Percentiles rank a stretch among this genome's conserved stretches.
Evolutionary conservation across 2,329 filamentous ascomycete genomes (phyloP).

Genomic region (Epichloe glyceriae): DNA sequence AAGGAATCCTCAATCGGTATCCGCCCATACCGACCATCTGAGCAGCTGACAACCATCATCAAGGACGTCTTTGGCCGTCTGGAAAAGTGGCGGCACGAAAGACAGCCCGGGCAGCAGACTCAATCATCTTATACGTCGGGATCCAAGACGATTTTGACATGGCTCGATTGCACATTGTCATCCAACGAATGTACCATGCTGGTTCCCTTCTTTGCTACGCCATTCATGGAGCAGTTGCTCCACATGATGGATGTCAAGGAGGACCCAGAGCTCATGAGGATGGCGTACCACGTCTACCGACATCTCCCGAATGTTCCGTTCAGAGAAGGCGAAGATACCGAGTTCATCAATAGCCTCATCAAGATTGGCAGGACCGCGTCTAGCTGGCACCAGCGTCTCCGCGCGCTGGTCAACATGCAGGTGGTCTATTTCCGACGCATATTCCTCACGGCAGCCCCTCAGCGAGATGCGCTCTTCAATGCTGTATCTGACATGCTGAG

Average conservation of each 20-base stretch:
- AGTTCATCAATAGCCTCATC: slow-evolving; percentile 76
- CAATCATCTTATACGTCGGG: slow-evolving; percentile 91
- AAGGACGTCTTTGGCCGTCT: slow-evolving; percentile 64
- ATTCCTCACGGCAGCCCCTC: slow-evolving; percentile 64
- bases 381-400: slow-evolving; percentile 91
- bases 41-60: slow-evolving; percentile 62
- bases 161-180: slow-evolving; percentile 83
- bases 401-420: slow-evolving; percentile 95
- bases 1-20: slow-evolving; percentile 69
- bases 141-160: slow-evolving; percentile 88
- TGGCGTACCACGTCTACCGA: slow-evolving; percentile 94
- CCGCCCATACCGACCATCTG: slow-evolving; percentile 66
- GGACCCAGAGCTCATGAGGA: slow-evolving; percentile 84
- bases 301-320: slow-evolving; percentile 94
- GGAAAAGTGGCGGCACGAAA: slow-evolving; percentile 76
- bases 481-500: slow-evolving; percentile 94
- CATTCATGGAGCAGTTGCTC: slow-evolving; percentile 82
- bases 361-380: slow-evolving; percentile 71
- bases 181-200: slow-evolving; percentile 89
- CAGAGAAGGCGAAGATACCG: slow-evolving; percentile 68
- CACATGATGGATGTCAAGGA: slow-evolving; percentile 99
- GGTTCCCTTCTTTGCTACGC: slow-evolving; percentile 76
- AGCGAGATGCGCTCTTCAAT: slow-evolving; percentile 72
- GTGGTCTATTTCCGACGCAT: slow-evolving; percentile 95
- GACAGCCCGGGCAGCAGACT: slow-evolving; percentile 77